Conservation (phyloP, 257 asterid genomes). For the Gentiana straminea region DNA sequence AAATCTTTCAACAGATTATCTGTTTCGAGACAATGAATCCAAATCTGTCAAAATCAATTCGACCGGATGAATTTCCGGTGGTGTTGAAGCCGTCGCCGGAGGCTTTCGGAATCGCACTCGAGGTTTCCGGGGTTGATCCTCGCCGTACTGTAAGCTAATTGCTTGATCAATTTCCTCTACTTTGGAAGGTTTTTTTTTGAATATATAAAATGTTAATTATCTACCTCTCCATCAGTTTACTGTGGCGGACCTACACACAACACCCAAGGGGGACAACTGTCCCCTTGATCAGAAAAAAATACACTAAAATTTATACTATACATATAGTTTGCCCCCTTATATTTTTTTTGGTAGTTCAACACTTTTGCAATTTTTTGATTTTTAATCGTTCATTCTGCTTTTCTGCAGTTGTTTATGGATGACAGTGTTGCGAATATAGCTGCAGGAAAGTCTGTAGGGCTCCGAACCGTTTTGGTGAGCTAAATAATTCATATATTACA, state of each 20-base stretch:
- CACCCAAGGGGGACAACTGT: too few relatives aligned
- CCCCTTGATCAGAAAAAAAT: too few relatives aligned
- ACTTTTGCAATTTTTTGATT: background rate
- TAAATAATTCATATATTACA: background rate
- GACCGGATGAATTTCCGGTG: slow-evolving; percentile 58
- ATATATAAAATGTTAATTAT: background rate
- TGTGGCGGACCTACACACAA: too few relatives aligned
- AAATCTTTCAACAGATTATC: slow-evolving; percentile 64
- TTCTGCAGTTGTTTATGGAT: slow-evolving; percentile 66
- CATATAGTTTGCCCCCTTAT: too few relatives aligned
- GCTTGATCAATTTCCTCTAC: background rate
- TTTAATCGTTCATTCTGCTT: background rate
- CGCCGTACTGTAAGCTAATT: slow-evolving; percentile 55
- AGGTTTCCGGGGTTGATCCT: slow-evolving; percentile 56
- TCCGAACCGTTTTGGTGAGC: slow-evolving; percentile 67
- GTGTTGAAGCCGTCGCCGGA: slow-evolving; percentile 67
- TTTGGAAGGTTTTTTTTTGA: background rate
- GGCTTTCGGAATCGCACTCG: slow-evolving; percentile 62
- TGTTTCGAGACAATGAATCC: slow-evolving; percentile 92
- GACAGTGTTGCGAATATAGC: slow-evolving; percentile 63
- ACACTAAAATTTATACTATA: too few relatives aligned
- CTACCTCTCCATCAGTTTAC: too few relatives aligned
- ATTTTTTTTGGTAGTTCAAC: background rate
- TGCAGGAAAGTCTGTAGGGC: slow-evolving; percentile 67
- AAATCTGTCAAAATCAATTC: slow-evolving; percentile 23